These are phyloP conservation scores for Candolleomyces eurysporus DNA, from an alignment of 768 basidiomycete species.

Conservation along the genomic window DNA sequence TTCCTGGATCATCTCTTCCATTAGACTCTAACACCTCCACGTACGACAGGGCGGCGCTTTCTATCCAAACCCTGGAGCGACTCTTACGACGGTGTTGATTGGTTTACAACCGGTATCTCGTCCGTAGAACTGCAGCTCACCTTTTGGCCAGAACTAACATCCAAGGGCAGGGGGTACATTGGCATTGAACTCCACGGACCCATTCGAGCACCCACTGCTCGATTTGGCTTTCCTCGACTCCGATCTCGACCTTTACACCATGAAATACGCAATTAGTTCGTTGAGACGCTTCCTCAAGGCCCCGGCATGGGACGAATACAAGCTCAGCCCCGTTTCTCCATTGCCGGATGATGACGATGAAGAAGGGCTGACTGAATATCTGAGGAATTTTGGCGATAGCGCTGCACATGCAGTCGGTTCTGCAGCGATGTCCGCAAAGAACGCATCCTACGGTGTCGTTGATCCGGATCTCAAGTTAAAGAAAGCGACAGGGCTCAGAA, in stretches of 20 bases:
- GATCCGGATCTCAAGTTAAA: conserved; percentile 14
- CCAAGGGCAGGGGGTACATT: not conserved
- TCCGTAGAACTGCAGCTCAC: not conserved
- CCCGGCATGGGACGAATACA: conserved; percentile 6
- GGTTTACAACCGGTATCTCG: not conserved
- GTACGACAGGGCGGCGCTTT: not conserved
- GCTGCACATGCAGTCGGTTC: conserved; percentile 8
- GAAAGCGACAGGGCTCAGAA: conserved; percentile 8
- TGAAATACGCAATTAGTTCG: not conserved
- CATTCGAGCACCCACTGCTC: not conserved
- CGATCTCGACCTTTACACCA: conserved; percentile 10
- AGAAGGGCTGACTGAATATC: conserved; percentile 4
- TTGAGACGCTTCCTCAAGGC: conserved; percentile 5
- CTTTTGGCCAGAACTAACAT: not conserved
- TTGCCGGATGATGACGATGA: conserved; percentile 5
- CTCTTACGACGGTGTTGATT: not conserved
- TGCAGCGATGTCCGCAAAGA: conserved; percentile 10
- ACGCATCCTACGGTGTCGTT: conserved; percentile 10
- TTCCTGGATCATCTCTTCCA: not conserved
- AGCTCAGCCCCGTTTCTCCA: not conserved
- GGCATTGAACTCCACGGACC: not conserved
- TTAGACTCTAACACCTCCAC: not conserved
- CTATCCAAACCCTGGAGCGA: conserved; percentile 2
- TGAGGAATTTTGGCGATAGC: not conserved
- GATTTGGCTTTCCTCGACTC: conserved; percentile 11